Evolutionary conservation across 176 grass and related monocot genomes (phyloP).

Genomic region (Musa itinerans): DNA sequence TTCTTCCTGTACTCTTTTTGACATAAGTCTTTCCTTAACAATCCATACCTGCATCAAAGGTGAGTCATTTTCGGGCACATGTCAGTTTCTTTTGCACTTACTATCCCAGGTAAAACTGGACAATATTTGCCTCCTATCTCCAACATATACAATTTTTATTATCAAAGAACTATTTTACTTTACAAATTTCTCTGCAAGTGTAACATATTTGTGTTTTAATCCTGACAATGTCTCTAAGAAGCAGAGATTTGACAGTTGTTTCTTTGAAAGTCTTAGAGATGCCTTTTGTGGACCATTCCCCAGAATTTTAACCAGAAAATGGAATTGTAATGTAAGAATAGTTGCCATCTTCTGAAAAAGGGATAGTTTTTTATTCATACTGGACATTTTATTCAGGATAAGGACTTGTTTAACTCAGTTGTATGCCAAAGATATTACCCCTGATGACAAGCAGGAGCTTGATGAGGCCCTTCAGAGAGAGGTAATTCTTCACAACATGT

Average conservation of each 20-base stretch:
- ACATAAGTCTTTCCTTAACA: too few species aligned
- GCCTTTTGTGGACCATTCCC: neutral
- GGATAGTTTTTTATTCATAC: neutral
- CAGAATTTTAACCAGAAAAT: too few species aligned
- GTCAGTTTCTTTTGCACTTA: neutral
- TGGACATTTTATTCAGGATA: conserved; percentile 6
- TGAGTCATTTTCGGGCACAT: neutral
- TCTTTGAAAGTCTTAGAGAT: neutral
- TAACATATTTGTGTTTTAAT: neutral
- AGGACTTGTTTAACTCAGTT: conserved; percentile 13
- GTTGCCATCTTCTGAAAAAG: too few species aligned
- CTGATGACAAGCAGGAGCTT: conserved; percentile 22
- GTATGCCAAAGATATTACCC: conserved; percentile 15
- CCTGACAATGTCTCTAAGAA: neutral
- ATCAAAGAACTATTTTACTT: neutral
- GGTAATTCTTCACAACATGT: neutral
- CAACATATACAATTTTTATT: neutral
- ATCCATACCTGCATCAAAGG: neutral
- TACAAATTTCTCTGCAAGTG: neutral
- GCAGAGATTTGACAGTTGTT: too few species aligned
- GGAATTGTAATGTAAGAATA: neutral
- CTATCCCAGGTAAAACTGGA: neutral
- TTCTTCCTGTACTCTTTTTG: neutral
- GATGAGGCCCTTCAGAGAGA: conserved; percentile 21
- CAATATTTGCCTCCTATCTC: neutral